phyloP scores from a whole-genome alignment of 176 grass and related monocot genomes.

The Musa itinerans region DNA sequence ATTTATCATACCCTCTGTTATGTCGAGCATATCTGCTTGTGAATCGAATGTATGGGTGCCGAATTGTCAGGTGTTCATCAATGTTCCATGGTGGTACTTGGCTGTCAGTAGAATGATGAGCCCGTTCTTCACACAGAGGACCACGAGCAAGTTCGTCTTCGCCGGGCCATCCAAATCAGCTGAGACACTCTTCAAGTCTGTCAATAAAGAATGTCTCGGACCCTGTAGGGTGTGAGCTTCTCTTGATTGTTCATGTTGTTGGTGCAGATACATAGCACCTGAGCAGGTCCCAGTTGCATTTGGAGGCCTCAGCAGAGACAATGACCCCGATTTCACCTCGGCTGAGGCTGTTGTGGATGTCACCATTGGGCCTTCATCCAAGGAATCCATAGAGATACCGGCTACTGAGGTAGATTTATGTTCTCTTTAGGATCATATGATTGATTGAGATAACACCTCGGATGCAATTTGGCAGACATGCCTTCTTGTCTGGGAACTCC shows the following conservation, averaged over 20 bases:
- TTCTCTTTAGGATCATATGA: too few species aligned
- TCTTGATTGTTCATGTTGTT: neutral
- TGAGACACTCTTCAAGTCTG: conserved; percentile 76
- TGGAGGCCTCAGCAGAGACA: conserved; percentile 69
- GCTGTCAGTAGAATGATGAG: conserved; percentile 84
- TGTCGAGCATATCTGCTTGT: neutral
- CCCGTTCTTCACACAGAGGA: conserved; percentile 89
- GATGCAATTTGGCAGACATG: conserved; percentile 35
- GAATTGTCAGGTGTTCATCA: conserved; percentile 74
- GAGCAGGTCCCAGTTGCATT: conserved; percentile 93
- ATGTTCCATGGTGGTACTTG: conserved; percentile 97
- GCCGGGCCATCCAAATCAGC: conserved; percentile 80
- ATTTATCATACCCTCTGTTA: too few species aligned
- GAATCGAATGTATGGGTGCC: neutral
- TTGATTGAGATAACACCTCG: too few species aligned
- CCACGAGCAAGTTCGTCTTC: conserved; percentile 95
- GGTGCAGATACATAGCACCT: conserved; percentile 62
- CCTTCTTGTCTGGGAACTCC: conserved; percentile 69
- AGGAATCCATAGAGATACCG: conserved; percentile 63
- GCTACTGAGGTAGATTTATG: conserved; percentile 42
- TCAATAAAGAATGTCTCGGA: neutral
- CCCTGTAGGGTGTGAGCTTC: neutral
- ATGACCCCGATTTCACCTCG: conserved; percentile 72
- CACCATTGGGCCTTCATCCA: conserved; percentile 57
- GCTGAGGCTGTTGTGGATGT: conserved; percentile 53